Percentiles rank a stretch among this genome's conserved stretches.
Evolutionary conservation across 2,329 filamentous ascomycete genomes (phyloP).

Genomic region (Paradendryphiella salina): DNA sequence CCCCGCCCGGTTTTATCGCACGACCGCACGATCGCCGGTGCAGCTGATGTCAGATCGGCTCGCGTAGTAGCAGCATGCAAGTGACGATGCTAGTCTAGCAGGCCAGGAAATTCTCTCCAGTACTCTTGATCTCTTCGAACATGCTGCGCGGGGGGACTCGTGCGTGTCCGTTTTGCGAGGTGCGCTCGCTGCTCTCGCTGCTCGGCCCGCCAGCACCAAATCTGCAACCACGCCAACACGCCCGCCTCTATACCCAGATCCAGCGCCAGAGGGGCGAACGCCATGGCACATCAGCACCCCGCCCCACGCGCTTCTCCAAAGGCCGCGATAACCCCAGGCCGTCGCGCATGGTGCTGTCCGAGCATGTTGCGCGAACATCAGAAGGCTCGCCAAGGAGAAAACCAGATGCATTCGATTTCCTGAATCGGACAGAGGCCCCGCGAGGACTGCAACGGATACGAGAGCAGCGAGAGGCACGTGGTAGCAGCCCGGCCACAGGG

Average conservation of each 20-base stretch:
- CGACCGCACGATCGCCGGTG: constrained; percentile 11
- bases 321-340: constrained; percentile 36
- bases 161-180: constrained; percentile 52
- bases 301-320: constrained; percentile 9
- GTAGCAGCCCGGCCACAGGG: constrained; percentile 13
- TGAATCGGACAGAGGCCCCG: constrained; percentile 42
- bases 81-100: background rate
- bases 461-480: constrained; percentile 16
- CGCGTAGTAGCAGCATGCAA: background rate
- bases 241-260: constrained; percentile 44
- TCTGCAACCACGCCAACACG: constrained; percentile 19
- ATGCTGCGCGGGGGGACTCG: constrained; percentile 39
- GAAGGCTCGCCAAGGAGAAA: constrained; percentile 30
- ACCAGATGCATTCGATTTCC: constrained; percentile 38
- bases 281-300: constrained; percentile 4
- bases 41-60: constrained; percentile 12
- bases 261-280: constrained; percentile 21
- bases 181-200: constrained; percentile 35
- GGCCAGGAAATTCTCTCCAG: background rate
- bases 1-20: constrained; percentile 4
- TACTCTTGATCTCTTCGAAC: too few relatives aligned
- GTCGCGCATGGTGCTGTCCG: constrained; percentile 56
- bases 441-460: constrained; percentile 25
- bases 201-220: constrained; percentile 10
- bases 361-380: constrained; percentile 34